Conservation (phyloP, 2,329 filamentous ascomycete genomes). For the Beauveria bassiana region DNA sequence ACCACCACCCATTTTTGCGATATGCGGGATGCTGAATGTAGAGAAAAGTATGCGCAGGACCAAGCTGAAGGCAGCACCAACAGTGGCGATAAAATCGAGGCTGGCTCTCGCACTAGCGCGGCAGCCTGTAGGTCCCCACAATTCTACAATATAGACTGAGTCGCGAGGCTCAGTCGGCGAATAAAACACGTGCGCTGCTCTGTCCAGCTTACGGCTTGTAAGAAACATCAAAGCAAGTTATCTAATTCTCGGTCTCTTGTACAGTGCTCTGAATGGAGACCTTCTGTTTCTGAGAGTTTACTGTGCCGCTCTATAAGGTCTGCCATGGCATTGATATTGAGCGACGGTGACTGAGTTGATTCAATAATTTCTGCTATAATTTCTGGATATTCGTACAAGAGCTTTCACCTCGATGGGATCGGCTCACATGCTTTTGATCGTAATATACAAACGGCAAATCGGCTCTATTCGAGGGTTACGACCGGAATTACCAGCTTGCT, state of each 20-base stretch:
- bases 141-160: neutral
- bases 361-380: neutral
- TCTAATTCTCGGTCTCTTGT: neutral
- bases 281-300: neutral
- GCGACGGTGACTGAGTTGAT: neutral
- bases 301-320: neutral
- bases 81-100: constrained; percentile 7
- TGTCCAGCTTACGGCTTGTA: too few species aligned
- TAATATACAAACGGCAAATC: constrained; percentile 5
- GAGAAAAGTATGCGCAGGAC: constrained; percentile 12
- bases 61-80: neutral
- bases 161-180: too few species aligned
- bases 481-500: constrained; percentile 73
- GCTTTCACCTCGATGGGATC: neutral
- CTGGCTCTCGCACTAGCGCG: constrained; percentile 1
- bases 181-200: too few species aligned
- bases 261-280: too few species aligned
- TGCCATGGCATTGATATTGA: neutral
- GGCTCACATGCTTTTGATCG: neutral
- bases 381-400: constrained; percentile 8
- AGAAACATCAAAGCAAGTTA: neutral
- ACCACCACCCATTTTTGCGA: constrained; percentile 73
- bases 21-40: neutral
- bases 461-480: neutral
- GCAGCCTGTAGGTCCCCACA: constrained; percentile 1